A percentile compares a stretch with the other conserved stretches of the same genome.
These are phyloP conservation scores for Peronospora belbahrii DNA, from an alignment of 352 stramenopile genomes.

Conservation along the genomic window DNA sequence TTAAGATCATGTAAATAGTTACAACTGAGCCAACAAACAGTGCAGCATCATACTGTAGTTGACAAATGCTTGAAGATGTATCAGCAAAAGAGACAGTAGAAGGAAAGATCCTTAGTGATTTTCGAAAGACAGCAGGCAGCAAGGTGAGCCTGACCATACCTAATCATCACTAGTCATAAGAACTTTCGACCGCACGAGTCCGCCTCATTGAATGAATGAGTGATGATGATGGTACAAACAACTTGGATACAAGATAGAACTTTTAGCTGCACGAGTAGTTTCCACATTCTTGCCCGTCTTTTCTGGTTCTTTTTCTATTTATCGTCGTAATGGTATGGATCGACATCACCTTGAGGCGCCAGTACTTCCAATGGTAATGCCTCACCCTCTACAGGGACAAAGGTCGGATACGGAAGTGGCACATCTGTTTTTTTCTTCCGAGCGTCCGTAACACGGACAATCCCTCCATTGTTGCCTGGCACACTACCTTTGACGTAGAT, in stretches of 20 bases:
- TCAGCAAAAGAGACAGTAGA: no score
- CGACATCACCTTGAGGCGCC: slow-evolving; percentile 62
- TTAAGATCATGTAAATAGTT: no score
- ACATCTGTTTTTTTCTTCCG: slow-evolving; percentile 72
- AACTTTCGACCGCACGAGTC: no score
- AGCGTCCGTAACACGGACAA: slow-evolving; percentile 81
- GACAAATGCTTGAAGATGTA: no score
- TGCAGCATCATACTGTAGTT: background rate
- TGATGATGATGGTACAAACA: background rate
- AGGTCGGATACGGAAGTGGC: slow-evolving; percentile 78
- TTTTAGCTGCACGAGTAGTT: background rate
- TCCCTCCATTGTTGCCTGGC: slow-evolving; percentile 84
- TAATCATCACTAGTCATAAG: background rate
- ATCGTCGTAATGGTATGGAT: slow-evolving; percentile 85
- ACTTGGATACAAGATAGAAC: slow-evolving; percentile 13
- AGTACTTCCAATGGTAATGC: slow-evolving; percentile 58
- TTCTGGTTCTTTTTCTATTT: slow-evolving; percentile 29
- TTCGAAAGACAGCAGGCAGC: background rate
- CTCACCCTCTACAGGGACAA: slow-evolving; percentile 39
- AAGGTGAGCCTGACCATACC: background rate
- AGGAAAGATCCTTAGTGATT: no score
- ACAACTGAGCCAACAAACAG: background rate
- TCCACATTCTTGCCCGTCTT: slow-evolving; percentile 4
- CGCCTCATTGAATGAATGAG: background rate
- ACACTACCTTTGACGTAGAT: slow-evolving; percentile 92